Conservation (phyloP, 176 grass and related monocot genomes). For the Avena eriantha region DNA sequence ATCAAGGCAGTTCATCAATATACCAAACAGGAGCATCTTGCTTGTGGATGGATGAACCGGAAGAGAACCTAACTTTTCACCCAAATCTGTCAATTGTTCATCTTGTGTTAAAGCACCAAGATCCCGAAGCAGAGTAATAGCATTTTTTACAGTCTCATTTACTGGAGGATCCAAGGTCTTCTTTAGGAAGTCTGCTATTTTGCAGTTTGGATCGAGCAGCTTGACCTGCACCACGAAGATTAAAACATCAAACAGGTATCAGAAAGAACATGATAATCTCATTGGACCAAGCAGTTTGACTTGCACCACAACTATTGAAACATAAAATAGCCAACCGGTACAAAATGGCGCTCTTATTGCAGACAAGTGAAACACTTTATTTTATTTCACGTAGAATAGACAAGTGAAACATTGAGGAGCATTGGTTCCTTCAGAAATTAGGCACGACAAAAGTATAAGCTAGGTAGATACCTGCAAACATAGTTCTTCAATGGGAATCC, state of each 20-base stretch:
- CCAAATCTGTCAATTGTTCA: constrained; percentile 81
- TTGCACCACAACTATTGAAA: constrained; percentile 49
- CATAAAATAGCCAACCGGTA: constrained; percentile 27
- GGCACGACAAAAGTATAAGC: constrained; percentile 28
- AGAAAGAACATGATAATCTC: constrained; percentile 24
- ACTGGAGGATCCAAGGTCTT: constrained; percentile 89
- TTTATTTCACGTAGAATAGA: not conserved
- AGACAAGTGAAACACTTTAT: constrained; percentile 9
- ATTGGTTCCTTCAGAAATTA: constrained; percentile 23
- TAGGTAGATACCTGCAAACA: constrained; percentile 78
- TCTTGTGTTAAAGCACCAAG: constrained; percentile 89
- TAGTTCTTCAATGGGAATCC: constrained; percentile 96
- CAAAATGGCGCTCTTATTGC: not conserved
- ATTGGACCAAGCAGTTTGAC: constrained; percentile 74
- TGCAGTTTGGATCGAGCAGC: constrained; percentile 77
- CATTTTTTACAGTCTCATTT: constrained; percentile 80
- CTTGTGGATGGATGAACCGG: constrained; percentile 92
- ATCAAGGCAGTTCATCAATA: constrained; percentile 96
- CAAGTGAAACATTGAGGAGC: constrained; percentile 23
- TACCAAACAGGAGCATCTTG: constrained; percentile 96
- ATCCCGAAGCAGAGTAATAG: constrained; percentile 75
- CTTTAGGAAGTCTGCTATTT: constrained; percentile 78
- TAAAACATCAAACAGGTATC: constrained; percentile 33
- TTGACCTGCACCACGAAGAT: constrained; percentile 71
- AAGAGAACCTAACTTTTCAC: constrained; percentile 83